Evolutionary conservation across 2,329 filamentous ascomycete species (phyloP).

Genomic region (Cladophialophora exuberans): DNA sequence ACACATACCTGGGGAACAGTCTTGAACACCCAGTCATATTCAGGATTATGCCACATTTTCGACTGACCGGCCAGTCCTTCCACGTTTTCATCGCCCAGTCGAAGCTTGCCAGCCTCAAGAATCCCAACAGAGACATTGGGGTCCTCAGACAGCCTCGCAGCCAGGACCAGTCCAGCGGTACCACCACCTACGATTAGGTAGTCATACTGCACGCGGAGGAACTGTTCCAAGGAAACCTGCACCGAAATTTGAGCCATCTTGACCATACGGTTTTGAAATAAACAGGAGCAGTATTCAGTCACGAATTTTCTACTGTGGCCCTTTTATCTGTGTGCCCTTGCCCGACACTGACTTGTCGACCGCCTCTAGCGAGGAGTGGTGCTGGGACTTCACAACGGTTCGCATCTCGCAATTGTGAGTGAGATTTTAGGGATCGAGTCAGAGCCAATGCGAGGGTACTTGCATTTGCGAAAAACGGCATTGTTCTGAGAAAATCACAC

Average conservation of each 20-base stretch:
- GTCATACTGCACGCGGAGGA: constrained; percentile 28
- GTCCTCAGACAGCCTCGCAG: constrained; percentile 36
- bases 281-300: background rate
- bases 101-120: constrained; percentile 46
- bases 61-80: constrained; percentile 26
- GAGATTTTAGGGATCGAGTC: background rate
- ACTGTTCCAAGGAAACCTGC: constrained; percentile 15
- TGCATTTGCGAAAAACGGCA: background rate
- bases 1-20: constrained; percentile 17
- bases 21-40: constrained; percentile 27
- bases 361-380: background rate
- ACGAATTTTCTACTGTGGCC: background rate
- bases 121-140: constrained; percentile 45
- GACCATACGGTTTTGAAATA: background rate
- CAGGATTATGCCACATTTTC: background rate
- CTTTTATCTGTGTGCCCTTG: background rate
- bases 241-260: background rate
- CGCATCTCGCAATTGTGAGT: background rate
- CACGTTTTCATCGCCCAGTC: constrained; percentile 33
- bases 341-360: background rate
- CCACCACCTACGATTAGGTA: constrained; percentile 39
- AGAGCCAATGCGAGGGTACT: background rate
- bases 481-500: background rate
- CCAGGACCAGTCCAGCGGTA: constrained; percentile 37
- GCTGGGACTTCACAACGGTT: background rate